Evolutionary conservation across 2,329 filamentous ascomycete species (phyloP).

Genomic region (Colletotrichum destructivum): DNA sequence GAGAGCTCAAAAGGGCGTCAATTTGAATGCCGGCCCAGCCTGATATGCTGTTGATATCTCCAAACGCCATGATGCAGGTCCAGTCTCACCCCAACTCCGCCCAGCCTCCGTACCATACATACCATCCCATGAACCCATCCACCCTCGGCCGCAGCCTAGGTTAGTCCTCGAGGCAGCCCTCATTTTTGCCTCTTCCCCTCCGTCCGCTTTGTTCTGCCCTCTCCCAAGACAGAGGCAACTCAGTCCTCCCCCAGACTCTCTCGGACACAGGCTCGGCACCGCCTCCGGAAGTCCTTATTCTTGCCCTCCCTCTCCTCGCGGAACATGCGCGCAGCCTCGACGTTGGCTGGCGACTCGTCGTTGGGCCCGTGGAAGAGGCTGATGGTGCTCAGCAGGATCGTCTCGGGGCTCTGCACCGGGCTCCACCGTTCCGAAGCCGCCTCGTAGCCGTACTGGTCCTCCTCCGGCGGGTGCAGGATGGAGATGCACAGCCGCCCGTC

Average conservation of each 20-base stretch:
- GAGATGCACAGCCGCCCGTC: constrained; percentile 94
- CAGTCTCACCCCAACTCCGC: not conserved
- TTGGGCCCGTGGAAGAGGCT: constrained; percentile 94
- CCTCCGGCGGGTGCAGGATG: constrained; percentile 94
- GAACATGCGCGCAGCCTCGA: constrained; percentile 92
- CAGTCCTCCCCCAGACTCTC: constrained; percentile 84
- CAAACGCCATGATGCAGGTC: constrained; percentile 24
- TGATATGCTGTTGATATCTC: constrained; percentile 18
- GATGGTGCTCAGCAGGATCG: constrained; percentile 92
- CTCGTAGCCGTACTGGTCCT: constrained; percentile 96
- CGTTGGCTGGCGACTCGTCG: constrained; percentile 94
- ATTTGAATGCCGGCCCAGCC: constrained; percentile 16
- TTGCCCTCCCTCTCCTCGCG: constrained; percentile 79
- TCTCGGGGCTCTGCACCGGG: constrained; percentile 95
- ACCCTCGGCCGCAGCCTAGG: not conserved
- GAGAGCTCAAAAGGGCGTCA: constrained; percentile 19
- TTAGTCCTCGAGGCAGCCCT: too few relatives aligned
- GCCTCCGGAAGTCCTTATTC: constrained; percentile 81
- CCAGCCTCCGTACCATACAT: not conserved
- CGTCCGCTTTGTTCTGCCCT: not conserved
- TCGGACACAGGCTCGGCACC: constrained; percentile 83
- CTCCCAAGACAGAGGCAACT: constrained; percentile 11
- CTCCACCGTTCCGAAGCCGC: constrained; percentile 91
- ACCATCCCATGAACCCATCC: not conserved
- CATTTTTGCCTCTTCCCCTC: too few relatives aligned